Evolutionary conservation across 345 rosid species (phyloP).

Genomic region (Boechera divaricarpa): DNA sequence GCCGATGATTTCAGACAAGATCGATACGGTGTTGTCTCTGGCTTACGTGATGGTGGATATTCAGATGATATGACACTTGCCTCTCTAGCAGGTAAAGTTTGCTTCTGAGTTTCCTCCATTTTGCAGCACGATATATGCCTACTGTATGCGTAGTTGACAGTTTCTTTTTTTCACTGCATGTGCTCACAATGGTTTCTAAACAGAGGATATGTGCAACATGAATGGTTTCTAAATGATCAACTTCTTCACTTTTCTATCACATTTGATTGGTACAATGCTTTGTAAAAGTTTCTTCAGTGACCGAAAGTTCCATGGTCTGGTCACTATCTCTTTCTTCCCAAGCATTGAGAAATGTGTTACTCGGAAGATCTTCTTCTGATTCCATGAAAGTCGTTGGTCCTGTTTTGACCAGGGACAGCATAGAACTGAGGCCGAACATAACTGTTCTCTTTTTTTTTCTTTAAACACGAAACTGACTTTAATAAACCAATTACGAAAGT

Average conservation of each 20-base stretch:
- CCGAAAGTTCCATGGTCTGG: constrained; percentile 48
- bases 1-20: constrained; percentile 98
- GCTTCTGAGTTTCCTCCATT: background rate
- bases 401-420: constrained; percentile 14
- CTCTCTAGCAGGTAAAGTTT: constrained; percentile 77
- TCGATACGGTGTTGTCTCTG: constrained; percentile 86
- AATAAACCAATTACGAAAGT: too few relatives aligned
- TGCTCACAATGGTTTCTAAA: constrained; percentile 69
- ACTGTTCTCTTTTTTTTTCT: constrained; percentile 1
- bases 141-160: constrained; percentile 20
- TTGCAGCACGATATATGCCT: background rate
- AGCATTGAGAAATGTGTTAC: constrained; percentile 36
- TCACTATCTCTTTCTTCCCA: constrained; percentile 53
- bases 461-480: too few relatives aligned
- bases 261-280: constrained; percentile 28
- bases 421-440: constrained; percentile 37
- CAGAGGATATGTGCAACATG: background rate
- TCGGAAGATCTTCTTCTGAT: constrained; percentile 31
- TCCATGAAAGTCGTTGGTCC: constrained; percentile 39
- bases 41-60: constrained; percentile 97
- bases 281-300: constrained; percentile 50
- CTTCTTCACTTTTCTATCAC: constrained; percentile 25
- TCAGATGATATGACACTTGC: constrained; percentile 99
- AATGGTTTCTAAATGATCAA: constrained; percentile 27
- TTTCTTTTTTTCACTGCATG: constrained; percentile 52